Percentiles rank a stretch among this genome's conserved stretches.
These are phyloP conservation scores for Monosporascus sp. DNA, from an alignment of 2,329 filamentous ascomycete species.

Conservation along the genomic window DNA sequence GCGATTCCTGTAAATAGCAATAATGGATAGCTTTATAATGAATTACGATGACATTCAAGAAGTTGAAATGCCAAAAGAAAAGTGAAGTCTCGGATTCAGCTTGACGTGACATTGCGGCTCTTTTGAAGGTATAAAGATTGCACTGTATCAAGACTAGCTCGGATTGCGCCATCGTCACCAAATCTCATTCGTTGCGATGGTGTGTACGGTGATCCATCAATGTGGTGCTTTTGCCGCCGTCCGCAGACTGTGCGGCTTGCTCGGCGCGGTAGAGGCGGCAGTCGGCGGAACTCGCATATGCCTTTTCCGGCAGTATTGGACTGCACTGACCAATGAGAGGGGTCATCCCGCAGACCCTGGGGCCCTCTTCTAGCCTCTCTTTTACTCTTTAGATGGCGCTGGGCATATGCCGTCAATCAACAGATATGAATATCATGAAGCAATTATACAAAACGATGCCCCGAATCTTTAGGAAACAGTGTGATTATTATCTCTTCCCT, in stretches of 20 bases:
- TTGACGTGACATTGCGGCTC: slow-evolving; percentile 17
- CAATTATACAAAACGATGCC: too few species aligned
- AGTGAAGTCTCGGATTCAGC: slow-evolving; percentile 6
- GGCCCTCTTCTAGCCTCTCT: neutral
- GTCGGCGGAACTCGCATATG: neutral
- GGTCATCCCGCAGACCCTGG: neutral
- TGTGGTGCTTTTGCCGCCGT: neutral
- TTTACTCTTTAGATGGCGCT: neutral
- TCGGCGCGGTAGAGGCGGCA: neutral
- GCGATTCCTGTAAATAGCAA: neutral
- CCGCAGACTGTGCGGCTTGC: neutral
- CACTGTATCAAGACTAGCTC: slow-evolving; percentile 21
- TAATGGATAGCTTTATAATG: neutral
- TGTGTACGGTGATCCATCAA: neutral
- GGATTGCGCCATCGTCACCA: slow-evolving; percentile 22
- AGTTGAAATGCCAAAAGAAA: slow-evolving; percentile 12
- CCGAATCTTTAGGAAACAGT: too few species aligned
- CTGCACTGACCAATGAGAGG: neutral
- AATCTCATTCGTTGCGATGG: neutral
- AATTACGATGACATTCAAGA: too few species aligned
- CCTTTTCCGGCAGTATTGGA: neutral
- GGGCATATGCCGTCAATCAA: too few species aligned
- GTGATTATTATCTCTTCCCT: too few species aligned
- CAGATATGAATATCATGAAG: too few species aligned
- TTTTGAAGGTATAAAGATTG: slow-evolving; percentile 8